Evolutionary conservation across 371 early-diverging fungal genomes (phyloP), one percentile per base, ranked within the genome.

Genomic region (Batrachochytrium dendrobatidis): DNA sequence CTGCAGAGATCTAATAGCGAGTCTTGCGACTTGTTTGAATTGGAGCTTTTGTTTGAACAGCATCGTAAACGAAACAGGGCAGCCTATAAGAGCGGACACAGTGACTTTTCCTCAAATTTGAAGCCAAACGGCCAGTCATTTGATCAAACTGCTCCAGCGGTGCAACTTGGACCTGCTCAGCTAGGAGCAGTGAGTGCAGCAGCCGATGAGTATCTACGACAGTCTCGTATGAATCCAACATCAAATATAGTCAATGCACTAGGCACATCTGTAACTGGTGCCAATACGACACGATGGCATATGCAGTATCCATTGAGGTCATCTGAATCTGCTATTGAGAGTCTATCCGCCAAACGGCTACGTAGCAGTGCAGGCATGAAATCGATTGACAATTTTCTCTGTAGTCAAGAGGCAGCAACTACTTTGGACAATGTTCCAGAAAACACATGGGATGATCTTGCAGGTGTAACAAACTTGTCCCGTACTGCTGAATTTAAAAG

Each of bases 161-260:
- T n/a, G n/a, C n/a, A n/a, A n/a, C n/a, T 39, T 39, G 39, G 39
- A n/a, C 39, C 39, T 12, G 12, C 39, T 12, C 39, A 39, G n/a
- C 39, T 39, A 12, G 39, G n/a, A n/a, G 39, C 39, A n/a, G 39
- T n/a, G 39, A 39, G 39, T n/a, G n/a, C n/a, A n/a, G 39, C 39
- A 12, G 39, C 39, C 15, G 39, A 12, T 15, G 39, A 39, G 39
- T 39, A 39, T n/a, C n/a, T n/a, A n/a, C n/a, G n/a, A n/a, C n/a
- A n/a, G n/a, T n/a, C n/a, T n/a, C n/a, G n/a, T n/a, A n/a, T n/a
- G n/a, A n/a, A n/a, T n/a, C n/a, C n/a, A n/a, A n/a, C n/a, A n/a
- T n/a, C n/a, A n/a, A n/a, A n/a, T n/a, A n/a, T n/a, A n/a, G n/a
- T n/a, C n/a, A n/a, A n/a, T n/a, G n/a, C n/a, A n/a, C n/a, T n/a